These are phyloP conservation scores for Poteriospumella lacustris DNA, from an alignment of 108 stramenopile species.

Conservation along the genomic window DNA sequence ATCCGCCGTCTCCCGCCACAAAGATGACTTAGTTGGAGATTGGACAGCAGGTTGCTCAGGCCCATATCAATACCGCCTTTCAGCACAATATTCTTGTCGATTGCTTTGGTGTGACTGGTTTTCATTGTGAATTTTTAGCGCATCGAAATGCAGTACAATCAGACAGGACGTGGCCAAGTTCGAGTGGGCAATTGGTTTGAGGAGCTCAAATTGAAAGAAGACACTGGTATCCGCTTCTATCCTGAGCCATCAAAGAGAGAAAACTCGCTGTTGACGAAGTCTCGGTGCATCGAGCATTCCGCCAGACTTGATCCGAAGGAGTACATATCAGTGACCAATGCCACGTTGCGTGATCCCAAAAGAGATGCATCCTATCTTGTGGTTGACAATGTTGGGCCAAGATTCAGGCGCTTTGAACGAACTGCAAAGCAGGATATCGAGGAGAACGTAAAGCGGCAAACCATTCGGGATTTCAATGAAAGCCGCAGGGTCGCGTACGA, in stretches of 20 bases:
- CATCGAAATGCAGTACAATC: too few relatives aligned
- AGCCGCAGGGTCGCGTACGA: neutral
- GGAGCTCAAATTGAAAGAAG: neutral
- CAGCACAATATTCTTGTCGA: too few relatives aligned
- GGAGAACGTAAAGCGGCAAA: neutral
- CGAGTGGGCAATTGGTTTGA: neutral
- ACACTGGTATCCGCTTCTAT: neutral
- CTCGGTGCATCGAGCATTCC: neutral
- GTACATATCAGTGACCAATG: neutral
- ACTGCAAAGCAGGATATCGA: neutral
- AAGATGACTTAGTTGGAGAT: too few relatives aligned
- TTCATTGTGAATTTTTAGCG: too few relatives aligned
- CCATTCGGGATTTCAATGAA: neutral
- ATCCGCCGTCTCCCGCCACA: too few relatives aligned
- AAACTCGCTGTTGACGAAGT: neutral
- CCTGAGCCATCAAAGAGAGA: neutral
- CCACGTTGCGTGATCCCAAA: neutral
- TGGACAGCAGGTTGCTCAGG: too few relatives aligned
- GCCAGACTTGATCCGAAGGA: neutral
- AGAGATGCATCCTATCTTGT: neutral
- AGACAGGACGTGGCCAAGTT: neutral
- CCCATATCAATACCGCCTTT: too few relatives aligned
- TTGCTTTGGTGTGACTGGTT: too few relatives aligned
- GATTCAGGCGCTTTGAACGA: neutral
- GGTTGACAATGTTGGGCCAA: neutral